Conservation (phyloP, 2,329 filamentous ascomycete species). For the Paramyrothecium roridum region DNA sequence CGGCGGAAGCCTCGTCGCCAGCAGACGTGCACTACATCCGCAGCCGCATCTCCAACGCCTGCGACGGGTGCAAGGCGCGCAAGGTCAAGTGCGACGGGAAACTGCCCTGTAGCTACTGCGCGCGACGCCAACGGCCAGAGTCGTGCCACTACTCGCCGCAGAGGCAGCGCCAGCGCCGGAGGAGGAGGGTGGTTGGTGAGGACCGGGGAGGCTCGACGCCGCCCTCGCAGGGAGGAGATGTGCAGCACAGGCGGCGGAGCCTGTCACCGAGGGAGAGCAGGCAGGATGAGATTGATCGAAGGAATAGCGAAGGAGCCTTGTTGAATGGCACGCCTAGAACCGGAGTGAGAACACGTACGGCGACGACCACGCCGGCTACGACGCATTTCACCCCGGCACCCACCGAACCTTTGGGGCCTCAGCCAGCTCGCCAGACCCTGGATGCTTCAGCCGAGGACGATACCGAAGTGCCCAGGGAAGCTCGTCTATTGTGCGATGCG, state of each 20-base stretch:
- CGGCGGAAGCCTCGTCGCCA: background rate
- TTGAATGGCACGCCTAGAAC: background rate
- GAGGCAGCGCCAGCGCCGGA: slow-evolving; percentile 32
- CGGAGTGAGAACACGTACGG: background rate
- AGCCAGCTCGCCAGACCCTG: background rate
- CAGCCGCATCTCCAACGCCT: slow-evolving; percentile 49
- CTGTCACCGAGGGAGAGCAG: slow-evolving; percentile 10
- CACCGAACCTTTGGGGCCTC: background rate
- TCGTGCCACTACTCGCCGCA: slow-evolving; percentile 44
- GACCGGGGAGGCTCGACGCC: slow-evolving; percentile 6
- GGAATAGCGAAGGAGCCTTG: background rate
- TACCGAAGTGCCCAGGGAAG: slow-evolving; percentile 52
- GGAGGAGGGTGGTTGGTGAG: slow-evolving; percentile 7
- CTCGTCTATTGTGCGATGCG: slow-evolving; percentile 46
- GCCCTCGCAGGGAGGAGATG: slow-evolving; percentile 13
- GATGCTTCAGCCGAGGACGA: slow-evolving; percentile 40
- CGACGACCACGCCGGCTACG: background rate
- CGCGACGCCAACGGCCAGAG: slow-evolving; percentile 36
- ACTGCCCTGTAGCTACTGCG: slow-evolving; percentile 50
- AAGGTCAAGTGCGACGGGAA: slow-evolving; percentile 55
- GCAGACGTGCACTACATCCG: slow-evolving; percentile 23
- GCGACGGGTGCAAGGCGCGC: slow-evolving; percentile 50
- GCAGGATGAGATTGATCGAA: background rate
- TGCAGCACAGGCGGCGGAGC: slow-evolving; percentile 5
- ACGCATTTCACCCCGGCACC: background rate